These are phyloP conservation scores for sweet orange (Citrus sinensis) DNA, from an alignment of 345 rosid species.

Conservation along the genomic window DVS_A1.0 CM039164.1:28674001-28674500, in stretches of 20 bases:
- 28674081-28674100: constrained; percentile 54
- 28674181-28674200: not conserved
- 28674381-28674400: no score
- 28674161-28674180: not conserved
- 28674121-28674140: constrained; percentile 36
- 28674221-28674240: not conserved
- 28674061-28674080: constrained; percentile 52
- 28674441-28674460: not conserved
- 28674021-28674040: constrained; percentile 54
- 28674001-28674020: constrained; percentile 56
- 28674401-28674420: no score
- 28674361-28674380: not conserved
- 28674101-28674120: constrained; percentile 48
- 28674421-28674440: no score
- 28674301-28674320: not conserved
- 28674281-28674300: not conserved
- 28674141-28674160: not conserved
- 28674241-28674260: not conserved
- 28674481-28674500: no score
- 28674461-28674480: not conserved
- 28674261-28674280: not conserved
- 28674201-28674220: constrained; percentile 4
- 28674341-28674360: not conserved
- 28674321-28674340: not conserved
- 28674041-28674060: constrained; percentile 52